These are phyloP conservation scores for Fusarium liriodendri DNA, from an alignment of 2,329 filamentous ascomycete species.

Conservation along the genomic window DNA sequence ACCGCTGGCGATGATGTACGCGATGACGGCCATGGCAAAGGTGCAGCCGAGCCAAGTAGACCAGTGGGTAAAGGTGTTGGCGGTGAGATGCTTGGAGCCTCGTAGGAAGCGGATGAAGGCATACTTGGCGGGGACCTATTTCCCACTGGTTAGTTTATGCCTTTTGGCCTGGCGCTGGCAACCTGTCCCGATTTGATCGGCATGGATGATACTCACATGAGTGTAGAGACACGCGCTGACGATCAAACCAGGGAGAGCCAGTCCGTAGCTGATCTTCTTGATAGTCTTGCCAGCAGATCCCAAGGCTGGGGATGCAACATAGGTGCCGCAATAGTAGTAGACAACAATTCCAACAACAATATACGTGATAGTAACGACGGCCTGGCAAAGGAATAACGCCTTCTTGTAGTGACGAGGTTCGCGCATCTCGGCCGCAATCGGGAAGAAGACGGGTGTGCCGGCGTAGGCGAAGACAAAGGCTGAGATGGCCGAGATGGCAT, in stretches of 20 bases:
- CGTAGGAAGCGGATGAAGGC: neutral
- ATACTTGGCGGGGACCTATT: conserved; percentile 30
- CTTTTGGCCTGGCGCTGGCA: neutral
- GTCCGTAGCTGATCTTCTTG: conserved; percentile 58
- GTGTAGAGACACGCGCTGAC: conserved; percentile 39
- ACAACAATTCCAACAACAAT: conserved; percentile 51
- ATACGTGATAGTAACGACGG: conserved; percentile 47
- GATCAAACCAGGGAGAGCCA: conserved; percentile 45
- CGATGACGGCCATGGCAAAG: conserved; percentile 34
- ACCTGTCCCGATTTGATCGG: neutral
- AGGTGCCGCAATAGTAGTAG: conserved; percentile 59
- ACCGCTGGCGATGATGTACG: conserved; percentile 38
- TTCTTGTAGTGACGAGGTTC: conserved; percentile 41
- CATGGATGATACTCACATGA: conserved; percentile 39
- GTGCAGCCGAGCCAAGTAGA: conserved; percentile 47
- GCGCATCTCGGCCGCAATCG: conserved; percentile 48
- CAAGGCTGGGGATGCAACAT: conserved; percentile 58
- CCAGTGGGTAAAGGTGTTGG: conserved; percentile 47
- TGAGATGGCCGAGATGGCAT: conserved; percentile 47
- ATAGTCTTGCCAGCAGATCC: conserved; percentile 55
- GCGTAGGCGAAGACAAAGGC: conserved; percentile 26
- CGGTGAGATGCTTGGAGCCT: conserved; percentile 45
- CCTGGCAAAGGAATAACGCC: conserved; percentile 40
- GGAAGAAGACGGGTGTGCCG: conserved; percentile 47
- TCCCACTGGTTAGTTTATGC: neutral